phyloP scores from a whole-genome alignment of 108 stramenopile genomes.

The Nitzschia inconspicua region DNA sequence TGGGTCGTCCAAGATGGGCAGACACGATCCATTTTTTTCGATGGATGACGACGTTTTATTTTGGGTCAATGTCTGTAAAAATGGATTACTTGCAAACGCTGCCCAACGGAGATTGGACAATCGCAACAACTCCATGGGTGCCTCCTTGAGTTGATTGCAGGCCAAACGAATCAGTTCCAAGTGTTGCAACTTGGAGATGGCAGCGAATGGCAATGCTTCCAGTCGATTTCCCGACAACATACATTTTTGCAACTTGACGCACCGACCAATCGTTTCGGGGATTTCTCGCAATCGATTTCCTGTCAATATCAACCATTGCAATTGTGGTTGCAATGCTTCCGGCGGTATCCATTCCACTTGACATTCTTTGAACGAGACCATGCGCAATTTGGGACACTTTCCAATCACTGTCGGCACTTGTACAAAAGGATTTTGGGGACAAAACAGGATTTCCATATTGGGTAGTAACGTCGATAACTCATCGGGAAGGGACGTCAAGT shows the following conservation, averaged over 20 bases:
- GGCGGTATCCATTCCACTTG: constrained; percentile 50
- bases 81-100: constrained; percentile 59
- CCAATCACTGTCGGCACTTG: constrained; percentile 52
- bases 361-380: constrained; percentile 62
- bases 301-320: constrained; percentile 69
- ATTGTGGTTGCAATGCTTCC: constrained; percentile 47
- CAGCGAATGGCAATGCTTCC: constrained; percentile 16
- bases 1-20: constrained; percentile 20
- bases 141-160: constrained; percentile 38
- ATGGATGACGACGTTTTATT: neutral
- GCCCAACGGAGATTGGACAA: constrained; percentile 45
- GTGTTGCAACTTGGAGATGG: constrained; percentile 30
- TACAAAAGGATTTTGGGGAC: constrained; percentile 52
- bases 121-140: constrained; percentile 39
- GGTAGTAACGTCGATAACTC: constrained; percentile 34
- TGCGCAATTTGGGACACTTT: constrained; percentile 49
- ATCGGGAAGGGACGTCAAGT: constrained; percentile 30
- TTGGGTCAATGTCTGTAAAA: constrained; percentile 7
- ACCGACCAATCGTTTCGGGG: constrained; percentile 55
- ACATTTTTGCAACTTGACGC: constrained; percentile 51
- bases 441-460: constrained; percentile 60
- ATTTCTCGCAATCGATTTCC: constrained; percentile 42
- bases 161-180: constrained; percentile 64
- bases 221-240: constrained; percentile 62
- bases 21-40: too few relatives aligned